A percentile compares a stretch with the other conserved stretches of the same genome.
phyloP scores from a whole-genome alignment of 176 grass and related monocot species.

The Aegilops bicornis region DNA sequence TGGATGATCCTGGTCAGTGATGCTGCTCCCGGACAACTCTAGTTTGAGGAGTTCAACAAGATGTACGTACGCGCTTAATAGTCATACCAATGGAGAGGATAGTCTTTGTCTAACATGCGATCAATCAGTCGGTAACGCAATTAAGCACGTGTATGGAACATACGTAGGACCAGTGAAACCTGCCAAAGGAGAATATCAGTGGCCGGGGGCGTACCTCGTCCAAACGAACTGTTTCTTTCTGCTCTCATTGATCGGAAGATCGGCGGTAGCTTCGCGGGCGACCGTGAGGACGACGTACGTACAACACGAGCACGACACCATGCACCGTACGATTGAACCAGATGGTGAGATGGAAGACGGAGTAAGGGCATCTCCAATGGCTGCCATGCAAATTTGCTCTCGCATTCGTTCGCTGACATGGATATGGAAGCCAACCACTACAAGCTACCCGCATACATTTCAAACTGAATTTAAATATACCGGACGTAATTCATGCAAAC shows the following conservation, averaged over 20 bases:
- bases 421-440: too few relatives aligned
- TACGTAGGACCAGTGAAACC: background rate
- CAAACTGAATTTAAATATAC: too few relatives aligned
- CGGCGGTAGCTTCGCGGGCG: background rate
- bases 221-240: too few relatives aligned
- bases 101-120: background rate
- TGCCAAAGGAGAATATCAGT: background rate
- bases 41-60: background rate
- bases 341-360: background rate
- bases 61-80: background rate
- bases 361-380: too few relatives aligned
- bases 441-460: too few relatives aligned
- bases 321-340: background rate
- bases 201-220: too few relatives aligned
- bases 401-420: too few relatives aligned
- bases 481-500: too few relatives aligned
- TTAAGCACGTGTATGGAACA: background rate
- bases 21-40: background rate
- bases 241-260: background rate
- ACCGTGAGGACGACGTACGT: background rate
- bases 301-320: background rate
- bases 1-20: background rate
- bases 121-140: background rate
- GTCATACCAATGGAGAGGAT: background rate
- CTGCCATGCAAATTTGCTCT: too few relatives aligned